Evolutionary conservation across 306 rosid species (phyloP).

Genomic region (Cyclanthera cordifolia): DNA sequence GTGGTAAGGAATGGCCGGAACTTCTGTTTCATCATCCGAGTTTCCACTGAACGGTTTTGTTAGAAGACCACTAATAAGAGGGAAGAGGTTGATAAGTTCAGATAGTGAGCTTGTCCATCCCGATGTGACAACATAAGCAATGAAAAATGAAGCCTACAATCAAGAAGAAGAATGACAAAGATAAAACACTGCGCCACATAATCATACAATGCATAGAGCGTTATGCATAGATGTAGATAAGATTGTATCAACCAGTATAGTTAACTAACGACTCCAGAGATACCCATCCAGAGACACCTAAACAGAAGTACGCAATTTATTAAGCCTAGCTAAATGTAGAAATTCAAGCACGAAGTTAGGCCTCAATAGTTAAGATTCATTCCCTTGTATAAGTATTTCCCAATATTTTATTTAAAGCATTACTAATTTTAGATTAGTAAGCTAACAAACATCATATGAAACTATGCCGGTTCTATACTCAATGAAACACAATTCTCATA

Average conservation of each 20-base stretch:
- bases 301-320: background rate
- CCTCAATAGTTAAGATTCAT: no score
- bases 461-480: no score
- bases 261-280: background rate
- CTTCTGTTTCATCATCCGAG: conserved; percentile 42
- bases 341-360: background rate
- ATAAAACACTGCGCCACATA: background rate
- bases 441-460: no score
- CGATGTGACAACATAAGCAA: conserved; percentile 82
- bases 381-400: no score
- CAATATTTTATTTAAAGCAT: no score
- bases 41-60: conserved; percentile 37
- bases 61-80: conserved; percentile 42
- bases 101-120: conserved; percentile 88
- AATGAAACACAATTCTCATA: no score
- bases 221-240: background rate
- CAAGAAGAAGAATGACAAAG: conserved; percentile 6
- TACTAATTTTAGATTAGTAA: no score
- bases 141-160: conserved; percentile 80
- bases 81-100: conserved; percentile 66
- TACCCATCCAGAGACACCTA: no score
- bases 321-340: background rate
- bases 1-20: conserved; percentile 56
- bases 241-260: background rate
- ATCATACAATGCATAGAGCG: background rate